phyloP scores from a whole-genome alignment of 139 green algal genomes.

The Chlamydomonas eustigma region DNA sequence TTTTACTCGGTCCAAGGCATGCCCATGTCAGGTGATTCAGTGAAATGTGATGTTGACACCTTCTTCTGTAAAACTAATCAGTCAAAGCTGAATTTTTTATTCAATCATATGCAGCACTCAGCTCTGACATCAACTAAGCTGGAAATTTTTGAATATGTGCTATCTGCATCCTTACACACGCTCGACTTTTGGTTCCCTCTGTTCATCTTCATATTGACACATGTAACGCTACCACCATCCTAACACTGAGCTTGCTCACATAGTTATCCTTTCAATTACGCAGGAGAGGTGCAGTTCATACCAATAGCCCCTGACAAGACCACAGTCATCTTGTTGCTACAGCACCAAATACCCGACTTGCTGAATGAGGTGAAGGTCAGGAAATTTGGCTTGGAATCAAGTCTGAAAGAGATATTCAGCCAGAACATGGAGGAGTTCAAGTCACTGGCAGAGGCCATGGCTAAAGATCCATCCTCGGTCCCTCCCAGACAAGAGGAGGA shows the following conservation, averaged over 20 bases:
- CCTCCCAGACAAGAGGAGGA: background rate
- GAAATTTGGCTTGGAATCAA: background rate
- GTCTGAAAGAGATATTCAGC: background rate
- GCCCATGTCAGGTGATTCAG: constrained; percentile 46
- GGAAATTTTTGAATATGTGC: too few species aligned
- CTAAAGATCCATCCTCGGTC: background rate
- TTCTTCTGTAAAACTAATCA: too few species aligned
- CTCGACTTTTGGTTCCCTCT: background rate
- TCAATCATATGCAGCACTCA: too few species aligned
- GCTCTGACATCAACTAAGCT: too few species aligned
- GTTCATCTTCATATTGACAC: background rate
- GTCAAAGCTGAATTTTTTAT: too few species aligned
- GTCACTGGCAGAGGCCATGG: background rate
- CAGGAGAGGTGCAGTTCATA: constrained; percentile 13
- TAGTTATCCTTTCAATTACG: too few species aligned
- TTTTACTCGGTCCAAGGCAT: constrained; percentile 52
- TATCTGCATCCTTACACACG: background rate
- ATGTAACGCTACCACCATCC: too few species aligned
- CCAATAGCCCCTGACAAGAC: background rate
- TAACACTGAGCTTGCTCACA: too few species aligned
- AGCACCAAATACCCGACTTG: constrained; percentile 15
- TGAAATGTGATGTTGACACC: too few species aligned
- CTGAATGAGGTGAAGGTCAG: background rate
- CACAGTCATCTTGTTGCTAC: constrained; percentile 7
- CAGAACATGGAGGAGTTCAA: constrained; percentile 7